Conservation (phyloP, 75 land plant species). For the Chamaecyparis obtusa region DNA sequence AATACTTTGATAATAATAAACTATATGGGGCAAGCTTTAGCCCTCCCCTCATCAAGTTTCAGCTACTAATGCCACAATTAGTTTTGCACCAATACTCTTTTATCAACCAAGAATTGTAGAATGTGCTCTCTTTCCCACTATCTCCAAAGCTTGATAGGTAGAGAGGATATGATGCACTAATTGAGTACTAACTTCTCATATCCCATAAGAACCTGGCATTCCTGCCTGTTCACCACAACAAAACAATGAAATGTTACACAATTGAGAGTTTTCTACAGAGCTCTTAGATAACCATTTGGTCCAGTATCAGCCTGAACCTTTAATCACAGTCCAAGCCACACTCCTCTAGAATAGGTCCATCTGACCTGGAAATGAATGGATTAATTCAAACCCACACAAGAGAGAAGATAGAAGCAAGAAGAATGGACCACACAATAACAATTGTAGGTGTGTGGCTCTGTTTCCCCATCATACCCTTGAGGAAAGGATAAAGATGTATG, state of each 20-base stretch:
- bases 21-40: neutral
- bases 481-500: constrained; percentile 79
- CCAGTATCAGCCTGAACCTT: neutral
- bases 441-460: constrained; percentile 74
- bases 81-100: neutral
- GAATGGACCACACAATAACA: constrained; percentile 73
- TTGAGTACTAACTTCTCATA: neutral
- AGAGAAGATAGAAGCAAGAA: constrained; percentile 75
- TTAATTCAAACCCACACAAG: constrained; percentile 75
- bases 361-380: constrained; percentile 55
- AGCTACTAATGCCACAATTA: neutral
- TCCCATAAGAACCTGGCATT: neutral
- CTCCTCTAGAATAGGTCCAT: constrained; percentile 61
- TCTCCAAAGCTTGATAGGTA: constrained; percentile 2
- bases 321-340: constrained; percentile 63
- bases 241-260: neutral
- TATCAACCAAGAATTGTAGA: neutral
- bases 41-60: neutral
- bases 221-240: neutral
- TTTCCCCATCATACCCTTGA: constrained; percentile 71
- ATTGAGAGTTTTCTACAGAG: neutral
- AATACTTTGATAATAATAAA: constrained; percentile 9
- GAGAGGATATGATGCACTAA: neutral
- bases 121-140: constrained; percentile 3
- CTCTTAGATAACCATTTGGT: neutral